Evolutionary conservation across 177 flowering plant species (phyloP).

Genomic region (Vitis hybrid): DNA sequence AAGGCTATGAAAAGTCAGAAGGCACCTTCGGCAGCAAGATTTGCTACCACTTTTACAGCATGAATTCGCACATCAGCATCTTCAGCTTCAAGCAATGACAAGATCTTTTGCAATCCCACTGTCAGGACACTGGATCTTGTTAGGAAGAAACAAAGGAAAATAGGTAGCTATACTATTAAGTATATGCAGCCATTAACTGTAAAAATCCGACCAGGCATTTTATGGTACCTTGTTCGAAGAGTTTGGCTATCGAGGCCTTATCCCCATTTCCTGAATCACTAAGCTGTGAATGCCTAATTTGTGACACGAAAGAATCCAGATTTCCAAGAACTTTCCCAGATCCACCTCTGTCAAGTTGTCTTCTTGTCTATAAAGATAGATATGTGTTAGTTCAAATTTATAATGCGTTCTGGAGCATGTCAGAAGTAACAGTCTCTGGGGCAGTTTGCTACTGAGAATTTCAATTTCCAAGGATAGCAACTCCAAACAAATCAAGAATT

Average conservation of each 20-base stretch:
- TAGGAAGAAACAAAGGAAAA: background rate
- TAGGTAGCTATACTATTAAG: background rate
- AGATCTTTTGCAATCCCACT: slow-evolving; percentile 98
- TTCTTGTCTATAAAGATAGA: slow-evolving; percentile 52
- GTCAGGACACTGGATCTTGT: slow-evolving; percentile 14
- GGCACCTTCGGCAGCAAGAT: slow-evolving; percentile 43
- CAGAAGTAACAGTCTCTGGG: background rate
- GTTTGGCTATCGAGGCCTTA: slow-evolving; percentile 70
- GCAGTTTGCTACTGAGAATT: too few relatives aligned
- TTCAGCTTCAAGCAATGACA: slow-evolving; percentile 90
- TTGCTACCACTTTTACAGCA: slow-evolving; percentile 99
- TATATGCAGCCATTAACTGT: background rate
- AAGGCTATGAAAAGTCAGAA: slow-evolving; percentile 60
- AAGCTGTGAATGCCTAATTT: slow-evolving; percentile 46
- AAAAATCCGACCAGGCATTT: background rate
- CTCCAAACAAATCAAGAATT: too few relatives aligned
- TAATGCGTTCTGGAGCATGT: background rate
- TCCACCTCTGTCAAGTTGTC: slow-evolving; percentile 58
- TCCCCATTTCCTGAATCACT: slow-evolving; percentile 67
- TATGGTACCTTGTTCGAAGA: slow-evolving; percentile 83
- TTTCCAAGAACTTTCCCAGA: slow-evolving; percentile 36
- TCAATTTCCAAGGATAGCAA: too few relatives aligned
- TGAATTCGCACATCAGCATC: slow-evolving; percentile 95
- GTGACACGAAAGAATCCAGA: slow-evolving; percentile 58
- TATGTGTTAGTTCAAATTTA: background rate